Conservation (phyloP, 208 protist species). For the Crithidia expoeki region DNA sequence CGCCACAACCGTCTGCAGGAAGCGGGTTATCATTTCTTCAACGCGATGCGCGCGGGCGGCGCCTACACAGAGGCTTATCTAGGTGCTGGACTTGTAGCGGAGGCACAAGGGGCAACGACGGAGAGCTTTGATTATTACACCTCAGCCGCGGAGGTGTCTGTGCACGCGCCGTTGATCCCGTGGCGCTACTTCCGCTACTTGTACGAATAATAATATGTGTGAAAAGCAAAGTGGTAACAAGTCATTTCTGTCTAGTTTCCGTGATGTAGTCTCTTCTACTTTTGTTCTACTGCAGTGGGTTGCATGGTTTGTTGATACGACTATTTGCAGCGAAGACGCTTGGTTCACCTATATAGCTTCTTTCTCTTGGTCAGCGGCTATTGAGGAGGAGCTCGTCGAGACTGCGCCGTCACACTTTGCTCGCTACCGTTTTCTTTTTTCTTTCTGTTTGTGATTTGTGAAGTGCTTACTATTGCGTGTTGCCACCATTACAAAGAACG, state of each 20-base stretch:
- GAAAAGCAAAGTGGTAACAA: not conserved
- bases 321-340: too few species aligned
- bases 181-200: constrained; percentile 69
- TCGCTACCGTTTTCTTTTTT: not conserved
- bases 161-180: constrained; percentile 57
- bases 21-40: constrained; percentile 58
- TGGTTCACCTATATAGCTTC: too few species aligned
- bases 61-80: constrained; percentile 47
- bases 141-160: constrained; percentile 59
- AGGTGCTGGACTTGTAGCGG: constrained; percentile 62
- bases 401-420: too few species aligned
- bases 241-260: not conserved
- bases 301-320: too few species aligned
- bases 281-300: not conserved
- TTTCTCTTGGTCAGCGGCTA: too few species aligned
- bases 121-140: constrained; percentile 65
- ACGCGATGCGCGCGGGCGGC: constrained; percentile 45
- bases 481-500: too few species aligned
- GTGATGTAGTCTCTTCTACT: not conserved
- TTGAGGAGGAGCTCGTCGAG: too few species aligned
- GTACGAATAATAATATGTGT: constrained; percentile 34
- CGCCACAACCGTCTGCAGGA: constrained; percentile 48
- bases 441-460: not conserved
- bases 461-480: not conserved
- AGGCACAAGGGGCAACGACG: constrained; percentile 60